Conservation (phyloP, 139 green algal genomes). For the Dunaliella sp. region DNA sequence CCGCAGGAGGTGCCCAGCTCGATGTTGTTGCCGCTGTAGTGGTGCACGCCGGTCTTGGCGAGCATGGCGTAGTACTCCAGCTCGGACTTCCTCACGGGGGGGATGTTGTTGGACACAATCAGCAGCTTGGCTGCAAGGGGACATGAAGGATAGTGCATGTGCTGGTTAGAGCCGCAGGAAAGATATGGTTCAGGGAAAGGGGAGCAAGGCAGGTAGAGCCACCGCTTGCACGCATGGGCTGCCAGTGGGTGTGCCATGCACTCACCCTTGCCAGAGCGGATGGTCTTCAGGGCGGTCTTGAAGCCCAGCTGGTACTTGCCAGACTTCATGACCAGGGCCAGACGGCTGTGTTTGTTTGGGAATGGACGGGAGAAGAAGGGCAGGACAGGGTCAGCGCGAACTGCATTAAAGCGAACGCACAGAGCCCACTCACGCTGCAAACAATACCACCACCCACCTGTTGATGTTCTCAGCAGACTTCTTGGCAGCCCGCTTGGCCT, state of each 20-base stretch:
- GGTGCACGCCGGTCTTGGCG: constrained; percentile 96
- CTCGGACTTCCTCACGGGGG: constrained; percentile 92
- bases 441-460: neutral
- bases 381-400: too few species aligned
- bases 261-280: constrained; percentile 91
- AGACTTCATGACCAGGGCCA: constrained; percentile 99
- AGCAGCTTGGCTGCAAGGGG: constrained; percentile 91
- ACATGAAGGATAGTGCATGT: neutral
- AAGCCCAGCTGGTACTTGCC: constrained; percentile 99
- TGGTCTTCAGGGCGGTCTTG: constrained; percentile 97
- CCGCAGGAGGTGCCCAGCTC: constrained; percentile 98
- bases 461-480: constrained; percentile 26
- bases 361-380: neutral
- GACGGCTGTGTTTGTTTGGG: constrained; percentile 35
- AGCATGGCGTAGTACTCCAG: constrained; percentile 99
- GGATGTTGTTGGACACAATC: constrained; percentile 97
- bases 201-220: neutral
- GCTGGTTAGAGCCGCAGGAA: too few species aligned
- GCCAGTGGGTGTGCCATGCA: too few species aligned
- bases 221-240: too few species aligned
- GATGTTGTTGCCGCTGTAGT: constrained; percentile 99
- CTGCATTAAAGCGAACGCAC: too few species aligned
- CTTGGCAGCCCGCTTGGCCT: neutral
- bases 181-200: neutral
- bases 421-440: too few species aligned